Evolutionary conservation across 2,329 filamentous ascomycete species (phyloP).

Genomic region (Alternaria consortialis): DNA sequence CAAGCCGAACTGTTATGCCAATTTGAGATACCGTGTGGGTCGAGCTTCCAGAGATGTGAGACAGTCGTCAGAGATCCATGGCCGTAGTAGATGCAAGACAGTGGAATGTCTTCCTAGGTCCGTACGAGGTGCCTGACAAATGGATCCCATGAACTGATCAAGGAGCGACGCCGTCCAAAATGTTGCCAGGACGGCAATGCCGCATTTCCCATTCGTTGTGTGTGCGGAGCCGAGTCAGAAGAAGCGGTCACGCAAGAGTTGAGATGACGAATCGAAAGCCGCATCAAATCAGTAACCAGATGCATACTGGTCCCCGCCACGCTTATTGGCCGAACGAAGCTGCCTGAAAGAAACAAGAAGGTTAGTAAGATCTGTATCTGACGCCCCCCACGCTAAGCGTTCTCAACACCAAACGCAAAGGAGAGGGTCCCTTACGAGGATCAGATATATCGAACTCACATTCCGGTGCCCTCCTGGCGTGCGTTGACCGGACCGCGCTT

Average conservation of each 20-base stretch:
- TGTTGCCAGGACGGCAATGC: slow-evolving; percentile 53
- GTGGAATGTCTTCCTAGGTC: slow-evolving; percentile 43
- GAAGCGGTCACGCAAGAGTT: slow-evolving; percentile 50
- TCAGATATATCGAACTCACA: slow-evolving; percentile 86
- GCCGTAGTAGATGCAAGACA: slow-evolving; percentile 36
- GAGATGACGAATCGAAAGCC: slow-evolving; percentile 53
- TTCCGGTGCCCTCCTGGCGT: slow-evolving; percentile 90
- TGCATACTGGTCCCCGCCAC: slow-evolving; percentile 58
- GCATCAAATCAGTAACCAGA: slow-evolving; percentile 59
- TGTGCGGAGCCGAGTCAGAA: slow-evolving; percentile 41
- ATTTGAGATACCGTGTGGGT: slow-evolving; percentile 39
- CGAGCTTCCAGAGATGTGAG: slow-evolving; percentile 42
- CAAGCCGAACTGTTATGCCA: slow-evolving; percentile 32
- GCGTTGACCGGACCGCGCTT: slow-evolving; percentile 77
- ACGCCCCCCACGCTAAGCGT: slow-evolving; percentile 74
- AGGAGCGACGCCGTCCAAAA: slow-evolving; percentile 50
- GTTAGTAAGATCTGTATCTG: slow-evolving; percentile 61
- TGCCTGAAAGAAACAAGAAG: slow-evolving; percentile 56
- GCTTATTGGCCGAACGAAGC: slow-evolving; percentile 63
- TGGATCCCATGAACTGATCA: slow-evolving; percentile 49
- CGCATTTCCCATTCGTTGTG: slow-evolving; percentile 56
- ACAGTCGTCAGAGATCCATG: slow-evolving; percentile 39
- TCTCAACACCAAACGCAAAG: slow-evolving; percentile 83
- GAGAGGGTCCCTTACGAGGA: slow-evolving; percentile 90
- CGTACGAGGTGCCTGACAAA: slow-evolving; percentile 46